Percentiles rank a stretch among this genome's conserved stretches.
Evolutionary conservation across 371 early-diverging fungal species (phyloP).

Genomic region (Saksenaea vasiformis): DNA sequence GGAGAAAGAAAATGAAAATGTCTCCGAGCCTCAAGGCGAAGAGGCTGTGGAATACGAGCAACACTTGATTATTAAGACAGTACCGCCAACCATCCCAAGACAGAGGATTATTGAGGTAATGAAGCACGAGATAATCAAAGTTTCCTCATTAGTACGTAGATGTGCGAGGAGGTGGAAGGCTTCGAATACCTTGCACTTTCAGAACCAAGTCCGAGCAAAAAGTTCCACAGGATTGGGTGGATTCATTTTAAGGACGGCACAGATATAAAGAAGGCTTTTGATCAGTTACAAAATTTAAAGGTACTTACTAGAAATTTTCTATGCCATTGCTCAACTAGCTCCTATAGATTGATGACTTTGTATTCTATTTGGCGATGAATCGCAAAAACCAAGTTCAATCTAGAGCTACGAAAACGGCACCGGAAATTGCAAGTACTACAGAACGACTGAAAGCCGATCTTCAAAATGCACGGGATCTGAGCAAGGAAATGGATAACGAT

Average conservation of each 20-base stretch:
- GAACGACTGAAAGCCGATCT: slow-evolving; percentile 75
- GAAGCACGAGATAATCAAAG: slow-evolving; percentile 8
- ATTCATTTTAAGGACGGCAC: slow-evolving; percentile 83
- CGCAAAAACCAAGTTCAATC: slow-evolving; percentile 44
- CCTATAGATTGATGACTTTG: slow-evolving; percentile 71
- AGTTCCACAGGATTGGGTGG: slow-evolving; percentile 93
- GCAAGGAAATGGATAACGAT: slow-evolving; percentile 64
- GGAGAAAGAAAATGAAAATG: slow-evolving; percentile 40
- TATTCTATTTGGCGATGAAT: slow-evolving; percentile 74
- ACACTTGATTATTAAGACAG: slow-evolving; percentile 78
- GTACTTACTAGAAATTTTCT: slow-evolving; percentile 14
- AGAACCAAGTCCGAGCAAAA: slow-evolving; percentile 84
- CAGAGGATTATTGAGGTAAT: slow-evolving; percentile 74
- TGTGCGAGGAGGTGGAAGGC: slow-evolving; percentile 71
- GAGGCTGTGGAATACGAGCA: slow-evolving; percentile 37
- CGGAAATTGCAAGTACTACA: slow-evolving; percentile 61
- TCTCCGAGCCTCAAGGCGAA: slow-evolving; percentile 10
- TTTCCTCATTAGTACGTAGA: slow-evolving; percentile 35
- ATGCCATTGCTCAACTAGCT: slow-evolving; percentile 3
- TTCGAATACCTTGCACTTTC: slow-evolving; percentile 85
- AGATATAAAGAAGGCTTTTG: slow-evolving; percentile 73
- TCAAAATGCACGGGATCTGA: slow-evolving; percentile 57
- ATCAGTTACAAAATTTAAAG: slow-evolving; percentile 60
- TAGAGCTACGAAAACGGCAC: slow-evolving; percentile 59
- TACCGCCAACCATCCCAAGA: slow-evolving; percentile 80